A percentile compares a stretch with the other conserved stretches of the same genome.
Conservation (phyloP, 495 filamentous ascomycete species). For the Penicillium alfredii region DNA sequence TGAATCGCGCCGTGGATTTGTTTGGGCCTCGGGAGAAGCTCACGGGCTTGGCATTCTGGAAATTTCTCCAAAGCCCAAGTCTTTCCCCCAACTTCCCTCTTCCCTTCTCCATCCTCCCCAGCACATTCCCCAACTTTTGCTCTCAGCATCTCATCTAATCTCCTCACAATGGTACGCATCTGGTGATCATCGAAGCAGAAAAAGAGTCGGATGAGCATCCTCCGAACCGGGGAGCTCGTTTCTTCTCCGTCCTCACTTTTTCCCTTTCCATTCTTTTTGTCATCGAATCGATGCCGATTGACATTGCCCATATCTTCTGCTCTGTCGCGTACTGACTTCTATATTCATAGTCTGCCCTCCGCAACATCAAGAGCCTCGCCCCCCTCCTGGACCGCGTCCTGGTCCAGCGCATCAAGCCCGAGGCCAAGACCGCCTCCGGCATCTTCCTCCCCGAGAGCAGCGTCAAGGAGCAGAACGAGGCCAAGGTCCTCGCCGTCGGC, state of each 20-base stretch:
- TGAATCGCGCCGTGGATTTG: too few species aligned
- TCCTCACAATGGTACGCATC: conserved; percentile 32
- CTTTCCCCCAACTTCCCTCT: conserved; percentile 28
- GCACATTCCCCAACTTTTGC: conserved; percentile 23
- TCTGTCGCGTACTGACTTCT: conserved; percentile 3
- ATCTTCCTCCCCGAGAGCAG: conserved; percentile 96
- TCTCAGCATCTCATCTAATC: conserved; percentile 19
- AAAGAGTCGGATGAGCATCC: too few species aligned
- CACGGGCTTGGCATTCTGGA: conserved; percentile 50
- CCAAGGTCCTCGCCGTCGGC: conserved; percentile 89
- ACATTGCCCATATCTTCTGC: conserved; percentile 4
- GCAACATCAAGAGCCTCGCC: conserved; percentile 89
- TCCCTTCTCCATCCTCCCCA: conserved; percentile 30
- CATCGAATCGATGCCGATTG: too few species aligned
- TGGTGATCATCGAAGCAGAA: too few species aligned
- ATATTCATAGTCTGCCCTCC: conserved; percentile 56
- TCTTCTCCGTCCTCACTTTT: too few species aligned
- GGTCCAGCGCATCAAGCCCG: conserved; percentile 95
- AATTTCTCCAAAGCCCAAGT: conserved; percentile 46
- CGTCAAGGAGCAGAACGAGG: conserved; percentile 98
- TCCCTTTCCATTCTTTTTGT: too few species aligned
- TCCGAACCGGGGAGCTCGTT: too few species aligned
- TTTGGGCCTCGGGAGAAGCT: conserved; percentile 34
- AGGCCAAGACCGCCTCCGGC: conserved; percentile 88
- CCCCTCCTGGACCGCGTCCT: conserved; percentile 98